Evolutionary conservation across 2,329 filamentous ascomycete species (phyloP), one percentile per base, ranked within the genome.

Genomic region (Gnomoniopsis smithogilvyi): DNA sequence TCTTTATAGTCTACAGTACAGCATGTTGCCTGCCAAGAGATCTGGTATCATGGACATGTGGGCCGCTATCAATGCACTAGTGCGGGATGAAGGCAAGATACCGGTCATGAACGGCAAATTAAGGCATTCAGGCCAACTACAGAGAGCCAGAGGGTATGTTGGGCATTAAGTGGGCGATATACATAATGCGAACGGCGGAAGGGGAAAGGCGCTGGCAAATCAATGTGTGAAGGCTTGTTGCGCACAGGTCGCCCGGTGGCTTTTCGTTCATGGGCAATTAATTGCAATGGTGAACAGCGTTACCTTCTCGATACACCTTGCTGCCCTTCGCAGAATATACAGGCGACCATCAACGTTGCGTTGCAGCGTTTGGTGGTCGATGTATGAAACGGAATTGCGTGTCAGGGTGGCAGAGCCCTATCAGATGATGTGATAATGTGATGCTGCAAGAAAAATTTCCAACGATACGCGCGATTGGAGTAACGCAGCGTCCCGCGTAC

Each of bases 1-100:
- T 69, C 80, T 99, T 53, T 99, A 99, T 75, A 96, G 92, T 66
- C 79, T 99, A 67, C 95, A 99, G 75, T 99, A 99, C 74, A 96
- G 92, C 76, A 98, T 98, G 92, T 81, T 99, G 45, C 96, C 96
- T 0, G 89, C 91, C 8, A 84, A 84, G 56, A 80, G 96, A 48
- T 89, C 91, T 0, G 87, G 88, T 2, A 89, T 98, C 59, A 80
- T 84, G 67, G 92, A 97, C 70, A 88, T 98, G 72, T 99, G 96
- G 95, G 79, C 82, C 47, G 82, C 84, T 43, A 75, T 95, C 57
- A 89, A 83, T 62, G 75, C 74, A 33, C 69, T 82, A 51, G 68
- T 75, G 33, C 76, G 76, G 8, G 71, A 72, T 8, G 75, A 64
- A 76, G 83, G 75, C 60, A 76, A 77, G 63, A 71, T 73, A 11